Percentiles rank a stretch among this genome's conserved stretches.
These are phyloP conservation scores for Penicillium soppii DNA, from an alignment of 495 filamentous ascomycete species.

Conservation along the genomic window DNA sequence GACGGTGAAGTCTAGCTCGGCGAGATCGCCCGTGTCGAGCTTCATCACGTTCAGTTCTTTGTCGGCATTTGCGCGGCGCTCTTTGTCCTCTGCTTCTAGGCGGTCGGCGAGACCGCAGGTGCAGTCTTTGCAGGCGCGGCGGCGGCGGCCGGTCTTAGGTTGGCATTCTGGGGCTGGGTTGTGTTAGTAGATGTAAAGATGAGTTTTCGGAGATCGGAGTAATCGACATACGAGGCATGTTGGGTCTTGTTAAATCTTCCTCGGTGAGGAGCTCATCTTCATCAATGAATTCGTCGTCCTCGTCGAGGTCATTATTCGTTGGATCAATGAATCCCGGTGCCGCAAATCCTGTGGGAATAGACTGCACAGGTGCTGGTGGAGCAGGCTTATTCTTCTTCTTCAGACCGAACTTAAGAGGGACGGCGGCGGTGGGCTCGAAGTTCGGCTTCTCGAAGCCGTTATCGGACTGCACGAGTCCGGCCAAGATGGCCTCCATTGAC, in stretches of 20 bases:
- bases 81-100: slow-evolving; percentile 76
- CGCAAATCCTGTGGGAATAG: slow-evolving; percentile 47
- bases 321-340: slow-evolving; percentile 30
- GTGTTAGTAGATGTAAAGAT: slow-evolving; percentile 7
- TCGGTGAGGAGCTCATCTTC: slow-evolving; percentile 83
- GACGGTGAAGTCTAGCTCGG: slow-evolving; percentile 91
- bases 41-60: slow-evolving; percentile 62
- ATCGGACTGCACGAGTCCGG: slow-evolving; percentile 66
- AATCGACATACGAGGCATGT: slow-evolving; percentile 68
- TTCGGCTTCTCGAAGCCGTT: slow-evolving; percentile 73
- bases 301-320: slow-evolving; percentile 38
- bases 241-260: slow-evolving; percentile 70
- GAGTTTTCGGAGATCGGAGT: neutral
- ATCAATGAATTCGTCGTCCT: slow-evolving; percentile 83
- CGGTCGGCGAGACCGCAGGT: slow-evolving; percentile 83
- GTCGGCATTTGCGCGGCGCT: slow-evolving; percentile 63
- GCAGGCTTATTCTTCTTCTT: slow-evolving; percentile 58
- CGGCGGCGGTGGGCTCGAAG: slow-evolving; percentile 58
- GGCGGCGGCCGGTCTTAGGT: slow-evolving; percentile 85
- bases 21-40: slow-evolving; percentile 71
- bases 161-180: slow-evolving; percentile 73
- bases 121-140: slow-evolving; percentile 96
- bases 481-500: slow-evolving; percentile 70
- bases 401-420: slow-evolving; percentile 68
- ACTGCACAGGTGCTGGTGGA: slow-evolving; percentile 22